These are phyloP conservation scores for Proliferodiscus dingleyae DNA, from an alignment of 2,329 filamentous ascomycete genomes.

Conservation along the genomic window DNA sequence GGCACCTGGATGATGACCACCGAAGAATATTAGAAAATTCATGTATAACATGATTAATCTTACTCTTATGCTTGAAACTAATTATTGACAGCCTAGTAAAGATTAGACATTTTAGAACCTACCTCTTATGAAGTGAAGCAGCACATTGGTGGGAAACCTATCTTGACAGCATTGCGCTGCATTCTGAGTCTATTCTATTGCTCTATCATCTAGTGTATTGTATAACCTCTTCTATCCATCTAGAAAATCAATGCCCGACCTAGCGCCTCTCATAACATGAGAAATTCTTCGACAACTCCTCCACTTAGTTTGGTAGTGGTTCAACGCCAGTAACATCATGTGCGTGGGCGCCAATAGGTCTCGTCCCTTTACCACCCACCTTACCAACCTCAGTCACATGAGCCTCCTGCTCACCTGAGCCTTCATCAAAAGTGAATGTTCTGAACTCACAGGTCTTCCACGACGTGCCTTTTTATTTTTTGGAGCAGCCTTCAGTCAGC, in stretches of 20 bases:
- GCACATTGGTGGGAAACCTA: background rate
- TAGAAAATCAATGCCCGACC: background rate
- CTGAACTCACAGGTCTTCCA: conserved; percentile 17
- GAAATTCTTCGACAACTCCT: background rate
- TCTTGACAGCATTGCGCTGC: background rate
- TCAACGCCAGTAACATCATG: conserved; percentile 14
- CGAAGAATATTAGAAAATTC: no score
- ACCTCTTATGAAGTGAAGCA: no score
- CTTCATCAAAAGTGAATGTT: conserved; percentile 12
- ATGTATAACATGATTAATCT: no score
- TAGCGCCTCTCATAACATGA: no score
- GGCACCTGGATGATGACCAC: no score
- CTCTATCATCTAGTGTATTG: no score
- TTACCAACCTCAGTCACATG: conserved; percentile 15
- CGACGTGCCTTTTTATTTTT: conserved; percentile 9
- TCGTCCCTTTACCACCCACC: background rate
- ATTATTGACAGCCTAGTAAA: no score
- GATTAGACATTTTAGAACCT: no score
- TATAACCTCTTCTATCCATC: no score
- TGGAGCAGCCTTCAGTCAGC: no score
- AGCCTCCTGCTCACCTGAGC: conserved; percentile 14
- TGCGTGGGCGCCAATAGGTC: conserved; percentile 11
- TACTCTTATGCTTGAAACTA: no score
- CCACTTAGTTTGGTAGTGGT: background rate
- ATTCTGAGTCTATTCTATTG: background rate